These are phyloP conservation scores for Santalum album DNA, from an alignment of 164 flowering plant genomes.

Conservation along the genomic window DNA sequence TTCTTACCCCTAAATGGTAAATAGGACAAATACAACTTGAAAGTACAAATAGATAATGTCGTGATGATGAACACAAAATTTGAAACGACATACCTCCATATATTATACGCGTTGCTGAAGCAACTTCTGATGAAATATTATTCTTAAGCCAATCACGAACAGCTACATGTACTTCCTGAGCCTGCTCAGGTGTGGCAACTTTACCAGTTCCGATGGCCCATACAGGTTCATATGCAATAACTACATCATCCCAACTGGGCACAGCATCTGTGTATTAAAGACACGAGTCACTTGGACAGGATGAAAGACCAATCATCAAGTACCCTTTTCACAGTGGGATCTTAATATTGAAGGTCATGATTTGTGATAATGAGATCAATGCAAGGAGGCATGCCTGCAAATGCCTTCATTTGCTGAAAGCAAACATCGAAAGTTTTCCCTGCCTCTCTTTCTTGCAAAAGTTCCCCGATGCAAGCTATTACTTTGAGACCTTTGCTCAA, in stretches of 20 bases:
- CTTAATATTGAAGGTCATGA: neutral
- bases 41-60: neutral
- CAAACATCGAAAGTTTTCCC: slow-evolving; percentile 98
- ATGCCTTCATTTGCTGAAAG: slow-evolving; percentile 83
- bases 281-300: neutral
- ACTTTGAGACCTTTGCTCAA: slow-evolving; percentile 75
- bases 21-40: no score
- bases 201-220: slow-evolving; percentile 99
- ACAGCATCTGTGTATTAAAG: slow-evolving; percentile 55
- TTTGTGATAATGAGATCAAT: slow-evolving; percentile 1
- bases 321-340: neutral
- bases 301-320: slow-evolving; percentile 1
- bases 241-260: slow-evolving; percentile 87
- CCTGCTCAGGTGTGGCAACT: slow-evolving; percentile 87
- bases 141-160: slow-evolving; percentile 91
- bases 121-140: slow-evolving; percentile 81
- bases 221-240: slow-evolving; percentile 93
- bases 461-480: slow-evolving; percentile 95
- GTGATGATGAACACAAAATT: neutral
- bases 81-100: slow-evolving; percentile 66
- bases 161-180: slow-evolving; percentile 95
- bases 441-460: slow-evolving; percentile 79
- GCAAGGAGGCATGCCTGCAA: slow-evolving; percentile 45
- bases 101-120: slow-evolving; percentile 84
- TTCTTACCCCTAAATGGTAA: neutral